Base-by-base conservation (phyloP, 768 basidiomycete species). In the Lentinula boryana region DNA sequence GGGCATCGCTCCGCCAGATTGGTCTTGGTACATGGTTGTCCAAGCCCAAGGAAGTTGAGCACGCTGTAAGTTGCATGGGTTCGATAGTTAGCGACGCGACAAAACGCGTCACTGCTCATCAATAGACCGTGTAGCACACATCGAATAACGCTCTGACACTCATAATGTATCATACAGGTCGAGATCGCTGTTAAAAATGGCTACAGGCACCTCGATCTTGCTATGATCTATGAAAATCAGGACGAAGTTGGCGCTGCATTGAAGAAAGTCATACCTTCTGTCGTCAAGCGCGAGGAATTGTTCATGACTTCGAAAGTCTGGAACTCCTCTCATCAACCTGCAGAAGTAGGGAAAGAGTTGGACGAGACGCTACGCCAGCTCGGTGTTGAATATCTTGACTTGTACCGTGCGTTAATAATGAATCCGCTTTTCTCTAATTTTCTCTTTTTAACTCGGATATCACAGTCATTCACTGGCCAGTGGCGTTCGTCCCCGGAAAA, bases 21-120 rank as follows among this genome's bases (percentile, higher is more conserved):
- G 93, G 93, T 43, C 78, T 93, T 40, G 93, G 92, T 5, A 92
- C 91, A 16, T 93, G 90, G 90, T 77, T 86, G 60, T 87, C 89
- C 6, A 77, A 86, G 68, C 86, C 86, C 8, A 77, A 84, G 31
- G 88, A 93, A 69, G 92, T 93, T 62, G 86, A 88, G 73, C 76
- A 78, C 38, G 86, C 88, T 48, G 89, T 90, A 69, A 41, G 75
- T 68, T n/a, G 8, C 59, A 43, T 9, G 32, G n/a, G 32, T 44
- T 36, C n/a, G 38, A 21, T 6, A 9, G 44, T 21, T 21, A 35
- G 49, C 54, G 53, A 41, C 38, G 27, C 15, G 27, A 64, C 12
- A 18, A 63, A 4, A 49, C 44, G 44, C 58, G 35, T 60, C 49
- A 2, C 36, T 35, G 15, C 58, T 4, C 16, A 55, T 55, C 53